phyloP scores from a whole-genome alignment of 257 asterid genomes.

The Solanum tarijense region DNA sequence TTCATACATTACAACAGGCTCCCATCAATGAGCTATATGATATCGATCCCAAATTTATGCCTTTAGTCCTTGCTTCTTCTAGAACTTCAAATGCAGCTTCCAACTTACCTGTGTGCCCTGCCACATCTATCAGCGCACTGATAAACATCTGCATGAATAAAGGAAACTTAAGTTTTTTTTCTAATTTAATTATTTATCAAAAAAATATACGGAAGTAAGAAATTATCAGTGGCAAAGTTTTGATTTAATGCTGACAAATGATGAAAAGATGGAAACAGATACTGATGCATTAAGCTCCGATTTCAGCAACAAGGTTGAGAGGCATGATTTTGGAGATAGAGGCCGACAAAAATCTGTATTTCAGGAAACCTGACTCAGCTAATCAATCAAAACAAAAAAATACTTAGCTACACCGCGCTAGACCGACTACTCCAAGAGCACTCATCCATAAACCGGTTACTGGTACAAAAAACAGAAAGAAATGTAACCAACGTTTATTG shows the following conservation, averaged over 20 bases:
- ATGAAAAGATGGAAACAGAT: not conserved
- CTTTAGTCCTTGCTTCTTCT: slow-evolving; percentile 65
- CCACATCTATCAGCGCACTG: slow-evolving; percentile 94
- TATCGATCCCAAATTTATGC: slow-evolving; percentile 68
- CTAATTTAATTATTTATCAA: not conserved
- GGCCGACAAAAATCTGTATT: not conserved
- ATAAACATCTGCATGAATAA: slow-evolving; percentile 57
- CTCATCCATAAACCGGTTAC: not conserved
- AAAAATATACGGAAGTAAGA: not conserved
- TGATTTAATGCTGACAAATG: not conserved
- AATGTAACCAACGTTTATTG: not conserved
- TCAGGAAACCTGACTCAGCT: not conserved
- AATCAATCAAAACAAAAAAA: not conserved
- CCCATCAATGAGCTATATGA: slow-evolving; percentile 98
- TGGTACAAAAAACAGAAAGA: not conserved
- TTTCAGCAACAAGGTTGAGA: not conserved
- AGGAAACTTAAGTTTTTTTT: not conserved
- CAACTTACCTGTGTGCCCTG: slow-evolving; percentile 91
- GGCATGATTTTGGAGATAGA: not conserved
- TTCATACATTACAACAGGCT: slow-evolving; percentile 87
- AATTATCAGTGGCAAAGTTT: not conserved
- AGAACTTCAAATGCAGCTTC: slow-evolving; percentile 88
- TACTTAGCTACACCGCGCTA: not conserved
- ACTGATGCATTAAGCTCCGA: not conserved
- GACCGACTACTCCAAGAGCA: not conserved